Percentiles rank a stretch among this genome's conserved stretches.
Evolutionary conservation across 2,329 filamentous ascomycete genomes (phyloP).

Genomic region (Diaporthe batatas): DNA sequence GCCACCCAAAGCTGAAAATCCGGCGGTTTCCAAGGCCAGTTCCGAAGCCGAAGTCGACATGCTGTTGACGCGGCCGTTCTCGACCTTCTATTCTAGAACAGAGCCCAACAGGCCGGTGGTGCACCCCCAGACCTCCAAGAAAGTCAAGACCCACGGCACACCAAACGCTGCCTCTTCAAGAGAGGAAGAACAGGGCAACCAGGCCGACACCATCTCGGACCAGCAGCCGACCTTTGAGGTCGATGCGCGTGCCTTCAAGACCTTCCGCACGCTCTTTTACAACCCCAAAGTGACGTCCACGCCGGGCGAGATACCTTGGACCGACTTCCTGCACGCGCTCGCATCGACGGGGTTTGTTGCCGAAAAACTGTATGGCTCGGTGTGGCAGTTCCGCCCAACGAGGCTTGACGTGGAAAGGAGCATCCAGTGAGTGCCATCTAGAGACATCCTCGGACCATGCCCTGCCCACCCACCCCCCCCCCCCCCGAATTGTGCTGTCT

Average conservation of each 20-base stretch:
- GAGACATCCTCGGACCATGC: background rate
- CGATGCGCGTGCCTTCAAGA: conserved; percentile 51
- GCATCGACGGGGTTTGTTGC: conserved; percentile 61
- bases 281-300: conserved; percentile 50
- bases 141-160: conserved; percentile 45
- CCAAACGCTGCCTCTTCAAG: conserved; percentile 7
- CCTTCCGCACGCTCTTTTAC: conserved; percentile 58
- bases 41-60: background rate
- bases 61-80: conserved; percentile 45
- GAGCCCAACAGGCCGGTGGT: conserved; percentile 2
- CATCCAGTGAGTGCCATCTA: conserved; percentile 57
- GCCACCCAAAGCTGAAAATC: conserved; percentile 44
- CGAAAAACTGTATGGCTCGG: conserved; percentile 71
- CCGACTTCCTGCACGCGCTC: conserved; percentile 67
- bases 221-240: conserved; percentile 44
- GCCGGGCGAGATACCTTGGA: conserved; percentile 65
- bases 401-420: conserved; percentile 57
- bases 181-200: background rate
- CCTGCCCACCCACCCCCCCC: too few species aligned
- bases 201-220: conserved; percentile 22
- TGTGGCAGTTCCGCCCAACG: conserved; percentile 69
- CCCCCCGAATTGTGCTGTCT: conserved; percentile 5
- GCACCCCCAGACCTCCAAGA: conserved; percentile 31
- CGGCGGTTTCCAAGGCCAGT: conserved; percentile 1
- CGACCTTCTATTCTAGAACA: conserved; percentile 44